phyloP scores from a whole-genome alignment of 805 yeast genomes.

The Starmerella vaccinii region DNA sequence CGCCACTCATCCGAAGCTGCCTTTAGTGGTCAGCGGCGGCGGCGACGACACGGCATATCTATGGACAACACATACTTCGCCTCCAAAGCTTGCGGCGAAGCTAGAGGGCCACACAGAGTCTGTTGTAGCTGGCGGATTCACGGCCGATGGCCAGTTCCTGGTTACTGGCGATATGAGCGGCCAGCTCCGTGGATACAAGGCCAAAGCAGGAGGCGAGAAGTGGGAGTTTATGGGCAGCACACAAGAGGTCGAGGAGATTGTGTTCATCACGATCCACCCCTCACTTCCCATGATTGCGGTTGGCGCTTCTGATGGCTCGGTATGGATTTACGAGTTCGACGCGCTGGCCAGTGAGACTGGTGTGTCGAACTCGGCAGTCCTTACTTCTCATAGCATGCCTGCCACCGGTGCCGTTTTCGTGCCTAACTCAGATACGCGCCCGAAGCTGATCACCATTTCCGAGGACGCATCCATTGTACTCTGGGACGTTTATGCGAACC shows the following conservation, averaged over 20 bases:
- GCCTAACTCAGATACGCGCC: constrained; percentile 48
- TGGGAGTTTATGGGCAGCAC: constrained; percentile 65
- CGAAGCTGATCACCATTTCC: constrained; percentile 62
- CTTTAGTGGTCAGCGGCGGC: constrained; percentile 83
- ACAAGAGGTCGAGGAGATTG: constrained; percentile 83
- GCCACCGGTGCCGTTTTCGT: constrained; percentile 73
- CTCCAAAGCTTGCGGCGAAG: constrained; percentile 69
- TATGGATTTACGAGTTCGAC: constrained; percentile 79
- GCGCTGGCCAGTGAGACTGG: constrained; percentile 27
- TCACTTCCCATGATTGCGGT: constrained; percentile 68
- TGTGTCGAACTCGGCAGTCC: constrained; percentile 25
- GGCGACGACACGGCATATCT: constrained; percentile 83
- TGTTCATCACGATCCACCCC: constrained; percentile 78
- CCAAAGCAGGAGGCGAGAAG: constrained; percentile 66
- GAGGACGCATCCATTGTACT: constrained; percentile 79
- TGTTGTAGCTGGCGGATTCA: constrained; percentile 73
- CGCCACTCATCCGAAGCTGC: constrained; percentile 74
- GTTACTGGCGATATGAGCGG: constrained; percentile 96
- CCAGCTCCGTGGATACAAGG: constrained; percentile 58
- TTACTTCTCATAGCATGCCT: constrained; percentile 59
- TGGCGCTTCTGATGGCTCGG: constrained; percentile 87
- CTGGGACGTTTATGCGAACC: constrained; percentile 81
- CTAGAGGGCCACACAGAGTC: constrained; percentile 79
- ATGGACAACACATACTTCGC: constrained; percentile 76
- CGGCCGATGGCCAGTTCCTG: constrained; percentile 67